Percentiles rank a stretch among this genome's conserved stretches.
Conservation (phyloP, 176 grass and related monocot genomes). For the Coix lacrymajobi region DNA sequence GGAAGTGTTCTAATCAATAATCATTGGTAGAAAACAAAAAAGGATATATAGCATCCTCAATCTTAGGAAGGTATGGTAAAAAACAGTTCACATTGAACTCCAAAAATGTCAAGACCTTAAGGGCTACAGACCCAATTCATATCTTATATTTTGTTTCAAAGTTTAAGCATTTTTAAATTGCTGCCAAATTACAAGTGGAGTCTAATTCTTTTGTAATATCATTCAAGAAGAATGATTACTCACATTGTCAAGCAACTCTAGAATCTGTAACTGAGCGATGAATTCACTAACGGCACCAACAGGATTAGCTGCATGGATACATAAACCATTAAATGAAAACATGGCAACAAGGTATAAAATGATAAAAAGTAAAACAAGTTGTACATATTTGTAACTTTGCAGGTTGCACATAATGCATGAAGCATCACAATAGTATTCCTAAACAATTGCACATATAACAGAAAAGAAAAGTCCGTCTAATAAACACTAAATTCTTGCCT, state of each 20-base stretch:
- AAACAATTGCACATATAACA: neutral
- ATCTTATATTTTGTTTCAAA: neutral
- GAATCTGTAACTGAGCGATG: slow-evolving; percentile 89
- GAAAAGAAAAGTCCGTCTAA: neutral
- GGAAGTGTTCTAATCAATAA: neutral
- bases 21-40: neutral
- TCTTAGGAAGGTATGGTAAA: neutral
- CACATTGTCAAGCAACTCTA: slow-evolving; percentile 98
- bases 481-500: neutral
- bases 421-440: neutral
- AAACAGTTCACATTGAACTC: neutral
- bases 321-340: slow-evolving; percentile 25
- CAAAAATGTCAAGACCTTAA: neutral
- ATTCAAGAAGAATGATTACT: slow-evolving; percentile 20
- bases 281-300: slow-evolving; percentile 66
- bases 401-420: neutral
- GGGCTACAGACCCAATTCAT: neutral
- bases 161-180: neutral
- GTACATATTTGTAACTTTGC: neutral
- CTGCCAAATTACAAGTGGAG: neutral
- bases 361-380: neutral
- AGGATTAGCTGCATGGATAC: slow-evolving; percentile 64
- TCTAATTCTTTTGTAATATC: neutral
- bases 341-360: no score
- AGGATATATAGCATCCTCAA: neutral